Percentiles rank a stretch among this genome's conserved stretches.
These are phyloP conservation scores for Circinella umbellata DNA, from an alignment of 371 early-diverging fungal genomes.

Conservation along the genomic window DNA sequence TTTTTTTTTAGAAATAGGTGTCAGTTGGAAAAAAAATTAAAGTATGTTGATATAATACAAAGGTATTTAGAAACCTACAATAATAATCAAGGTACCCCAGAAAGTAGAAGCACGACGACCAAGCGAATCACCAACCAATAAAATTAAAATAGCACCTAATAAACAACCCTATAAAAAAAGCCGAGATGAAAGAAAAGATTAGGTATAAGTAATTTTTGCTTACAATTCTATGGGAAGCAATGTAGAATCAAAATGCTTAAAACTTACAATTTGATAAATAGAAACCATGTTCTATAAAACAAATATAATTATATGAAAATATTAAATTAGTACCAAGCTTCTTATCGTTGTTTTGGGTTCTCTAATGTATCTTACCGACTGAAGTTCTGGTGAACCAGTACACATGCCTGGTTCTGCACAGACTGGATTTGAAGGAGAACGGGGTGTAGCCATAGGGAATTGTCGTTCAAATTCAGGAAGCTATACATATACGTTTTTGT, in stretches of 20 bases:
- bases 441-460: slow-evolving; percentile 22
- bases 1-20: too few species aligned
- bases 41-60: neutral
- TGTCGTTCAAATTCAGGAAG: slow-evolving; percentile 17
- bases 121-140: slow-evolving; percentile 18
- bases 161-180: slow-evolving; percentile 16
- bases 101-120: slow-evolving; percentile 24
- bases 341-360: neutral
- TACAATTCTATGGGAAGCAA: neutral
- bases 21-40: too few species aligned
- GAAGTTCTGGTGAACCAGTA: slow-evolving; percentile 21
- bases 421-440: slow-evolving; percentile 10
- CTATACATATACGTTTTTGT: neutral
- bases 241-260: neutral
- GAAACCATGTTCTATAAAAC: slow-evolving; percentile 23
- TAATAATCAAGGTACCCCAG: slow-evolving; percentile 18
- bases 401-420: slow-evolving; percentile 14
- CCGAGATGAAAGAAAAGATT: neutral
- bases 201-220: neutral
- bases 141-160: slow-evolving; percentile 20
- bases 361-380: slow-evolving; percentile 14
- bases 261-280: slow-evolving; percentile 26
- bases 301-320: neutral
- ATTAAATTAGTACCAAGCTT: neutral
- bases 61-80: neutral